Percentiles rank a stretch among this genome's conserved stretches.
Conservation (phyloP, 768 basidiomycete species). For the Hypsizygus marmoreus region DNA sequence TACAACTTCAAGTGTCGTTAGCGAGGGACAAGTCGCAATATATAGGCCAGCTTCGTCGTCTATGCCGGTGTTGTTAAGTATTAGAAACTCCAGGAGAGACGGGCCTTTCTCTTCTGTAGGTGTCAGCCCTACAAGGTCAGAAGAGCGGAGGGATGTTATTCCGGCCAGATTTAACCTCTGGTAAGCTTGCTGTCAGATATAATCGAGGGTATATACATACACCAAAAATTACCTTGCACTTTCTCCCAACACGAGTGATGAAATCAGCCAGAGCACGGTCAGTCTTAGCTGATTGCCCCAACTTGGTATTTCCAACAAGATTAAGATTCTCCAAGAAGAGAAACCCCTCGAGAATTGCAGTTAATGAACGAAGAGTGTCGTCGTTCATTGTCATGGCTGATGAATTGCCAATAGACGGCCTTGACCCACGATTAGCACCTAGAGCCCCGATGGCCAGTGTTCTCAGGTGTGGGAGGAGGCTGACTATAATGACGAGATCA, state of each 20-base stretch:
- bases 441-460: conserved; percentile 61
- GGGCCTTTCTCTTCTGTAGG: conserved; percentile 28
- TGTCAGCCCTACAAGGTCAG: conserved; percentile 52
- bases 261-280: conserved; percentile 45
- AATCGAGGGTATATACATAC: not conserved
- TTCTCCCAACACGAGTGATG: conserved; percentile 54
- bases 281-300: conserved; percentile 41
- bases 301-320: conserved; percentile 64
- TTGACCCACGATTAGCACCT: conserved; percentile 47
- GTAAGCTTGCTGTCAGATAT: not conserved
- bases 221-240: conserved; percentile 50
- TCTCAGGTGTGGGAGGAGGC: conserved; percentile 40
- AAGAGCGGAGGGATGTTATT: conserved; percentile 50
- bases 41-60: conserved; percentile 58
- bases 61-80: conserved; percentile 61
- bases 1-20: conserved; percentile 52
- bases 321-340: conserved; percentile 51
- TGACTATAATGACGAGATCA: conserved; percentile 43
- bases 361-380: conserved; percentile 43
- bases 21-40: conserved; percentile 50
- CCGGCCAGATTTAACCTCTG: conserved; percentile 63
- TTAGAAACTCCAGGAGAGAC: conserved; percentile 48
- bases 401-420: conserved; percentile 44
- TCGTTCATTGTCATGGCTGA: conserved; percentile 61
- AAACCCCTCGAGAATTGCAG: conserved; percentile 37